Conservation (phyloP, 2,329 filamentous ascomycete species). For the Geosmithia putterillii region DNA sequence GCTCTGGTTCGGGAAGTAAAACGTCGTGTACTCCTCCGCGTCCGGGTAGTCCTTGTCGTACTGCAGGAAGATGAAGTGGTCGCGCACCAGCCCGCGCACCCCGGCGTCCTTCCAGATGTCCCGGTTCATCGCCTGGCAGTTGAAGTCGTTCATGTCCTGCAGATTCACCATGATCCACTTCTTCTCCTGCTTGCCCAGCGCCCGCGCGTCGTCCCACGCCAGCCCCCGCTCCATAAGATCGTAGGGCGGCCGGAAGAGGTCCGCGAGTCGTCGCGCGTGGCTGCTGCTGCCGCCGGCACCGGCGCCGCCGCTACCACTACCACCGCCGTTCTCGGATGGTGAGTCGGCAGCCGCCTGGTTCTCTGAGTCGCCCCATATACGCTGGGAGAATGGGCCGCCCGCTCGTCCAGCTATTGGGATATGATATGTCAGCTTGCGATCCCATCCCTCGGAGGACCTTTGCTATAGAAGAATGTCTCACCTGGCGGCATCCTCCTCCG, state of each 20-base stretch:
- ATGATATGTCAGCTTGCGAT: not conserved
- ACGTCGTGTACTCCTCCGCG: constrained; percentile 72
- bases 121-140: constrained; percentile 86
- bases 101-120: constrained; percentile 89
- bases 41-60: constrained; percentile 77
- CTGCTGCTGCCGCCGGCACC: constrained; percentile 32
- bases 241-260: constrained; percentile 86
- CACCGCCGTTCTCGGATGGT: not conserved
- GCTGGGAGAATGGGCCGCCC: constrained; percentile 24
- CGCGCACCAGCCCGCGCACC: constrained; percentile 67
- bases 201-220: constrained; percentile 73
- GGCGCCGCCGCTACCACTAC: constrained; percentile 28
- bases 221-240: constrained; percentile 66
- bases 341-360: not conserved
- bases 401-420: constrained; percentile 6
- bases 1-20: constrained; percentile 64
- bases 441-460: not conserved
- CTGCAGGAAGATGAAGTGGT: constrained; percentile 94
- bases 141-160: constrained; percentile 85
- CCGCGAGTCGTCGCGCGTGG: constrained; percentile 70
- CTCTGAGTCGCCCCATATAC: constrained; percentile 22
- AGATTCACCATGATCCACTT: constrained; percentile 97
- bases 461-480: not conserved
- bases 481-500: constrained; percentile 16
- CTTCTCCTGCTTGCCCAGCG: constrained; percentile 73